Percentiles rank a stretch among this genome's conserved stretches.
These are phyloP conservation scores for Russula abietina DNA, from an alignment of 768 basidiomycete genomes.

Conservation along the genomic window DNA sequence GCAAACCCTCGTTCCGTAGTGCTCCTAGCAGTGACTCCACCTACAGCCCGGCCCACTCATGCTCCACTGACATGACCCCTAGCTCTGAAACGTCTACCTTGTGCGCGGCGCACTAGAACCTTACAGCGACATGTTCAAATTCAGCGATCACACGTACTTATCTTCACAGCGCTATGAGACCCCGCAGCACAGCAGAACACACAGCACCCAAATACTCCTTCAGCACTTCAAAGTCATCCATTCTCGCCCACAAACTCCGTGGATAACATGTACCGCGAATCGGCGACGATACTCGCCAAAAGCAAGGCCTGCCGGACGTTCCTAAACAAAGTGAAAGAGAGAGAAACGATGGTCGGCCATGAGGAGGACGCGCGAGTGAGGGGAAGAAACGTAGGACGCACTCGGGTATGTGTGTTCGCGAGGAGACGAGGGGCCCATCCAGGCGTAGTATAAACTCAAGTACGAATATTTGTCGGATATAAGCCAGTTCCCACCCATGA, in stretches of 20 bases:
- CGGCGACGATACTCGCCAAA: constrained; percentile 80
- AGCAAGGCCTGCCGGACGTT: constrained; percentile 70
- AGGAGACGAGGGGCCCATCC: constrained; percentile 63
- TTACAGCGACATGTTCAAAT: too few species aligned
- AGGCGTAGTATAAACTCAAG: constrained; percentile 86
- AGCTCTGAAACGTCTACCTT: too few species aligned
- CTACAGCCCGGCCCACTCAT: too few species aligned
- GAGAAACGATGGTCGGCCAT: not conserved
- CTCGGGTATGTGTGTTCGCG: constrained; percentile 60
- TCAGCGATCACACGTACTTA: too few species aligned
- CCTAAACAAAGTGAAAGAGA: constrained; percentile 39
- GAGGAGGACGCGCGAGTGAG: not conserved
- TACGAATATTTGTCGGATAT: constrained; percentile 84
- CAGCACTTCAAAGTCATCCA: constrained; percentile 53
- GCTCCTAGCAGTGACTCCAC: too few species aligned
- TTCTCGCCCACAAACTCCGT: constrained; percentile 71
- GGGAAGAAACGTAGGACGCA: constrained; percentile 33
- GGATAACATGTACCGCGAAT: constrained; percentile 56
- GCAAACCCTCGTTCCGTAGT: too few species aligned
- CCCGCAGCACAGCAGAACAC: constrained; percentile 61
- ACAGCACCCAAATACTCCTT: constrained; percentile 72
- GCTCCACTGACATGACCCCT: too few species aligned
- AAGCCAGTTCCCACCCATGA: constrained; percentile 58
- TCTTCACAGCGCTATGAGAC: too few species aligned
- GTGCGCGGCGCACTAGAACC: too few species aligned